A percentile compares a stretch with the other conserved stretches of the same genome.
Evolutionary conservation across 169 alveolate species (phyloP).

Genomic region (Eimeria praecox): DNA sequence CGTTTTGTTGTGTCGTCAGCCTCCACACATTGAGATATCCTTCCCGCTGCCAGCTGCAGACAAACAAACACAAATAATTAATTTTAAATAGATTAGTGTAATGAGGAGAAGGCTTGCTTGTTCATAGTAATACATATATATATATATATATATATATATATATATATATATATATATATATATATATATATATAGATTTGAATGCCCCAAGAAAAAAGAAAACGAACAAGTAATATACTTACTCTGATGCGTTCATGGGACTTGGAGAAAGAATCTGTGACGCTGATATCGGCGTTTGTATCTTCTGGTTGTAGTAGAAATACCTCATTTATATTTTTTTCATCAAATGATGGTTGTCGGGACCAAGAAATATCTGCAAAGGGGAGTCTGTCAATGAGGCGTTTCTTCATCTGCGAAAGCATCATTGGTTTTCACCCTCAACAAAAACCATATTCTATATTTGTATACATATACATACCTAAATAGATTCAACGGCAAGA

Average conservation of each 20-base stretch:
- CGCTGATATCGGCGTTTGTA: background rate
- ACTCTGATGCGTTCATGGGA: constrained; percentile 73
- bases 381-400: background rate
- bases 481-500: background rate
- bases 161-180: background rate
- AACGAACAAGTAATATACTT: background rate
- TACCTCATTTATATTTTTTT: background rate
- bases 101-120: too few relatives aligned
- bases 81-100: background rate
- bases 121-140: too few relatives aligned
- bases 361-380: constrained; percentile 57
- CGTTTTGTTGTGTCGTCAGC: background rate
- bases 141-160: background rate
- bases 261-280: background rate
- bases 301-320: background rate
- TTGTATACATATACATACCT: background rate
- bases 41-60: background rate
- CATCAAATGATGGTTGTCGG: constrained; percentile 68
- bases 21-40: constrained; percentile 7
- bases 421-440: background rate
- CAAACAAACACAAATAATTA: background rate
- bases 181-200: background rate
- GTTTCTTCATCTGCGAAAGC: background rate
- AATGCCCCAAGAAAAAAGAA: too few relatives aligned
- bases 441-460: background rate